Percentiles rank a stretch among this genome's conserved stretches.
These are phyloP conservation scores for Zymoseptoria crescenta DNA, from an alignment of 2,329 filamentous ascomycete species.

Conservation along the genomic window DNA sequence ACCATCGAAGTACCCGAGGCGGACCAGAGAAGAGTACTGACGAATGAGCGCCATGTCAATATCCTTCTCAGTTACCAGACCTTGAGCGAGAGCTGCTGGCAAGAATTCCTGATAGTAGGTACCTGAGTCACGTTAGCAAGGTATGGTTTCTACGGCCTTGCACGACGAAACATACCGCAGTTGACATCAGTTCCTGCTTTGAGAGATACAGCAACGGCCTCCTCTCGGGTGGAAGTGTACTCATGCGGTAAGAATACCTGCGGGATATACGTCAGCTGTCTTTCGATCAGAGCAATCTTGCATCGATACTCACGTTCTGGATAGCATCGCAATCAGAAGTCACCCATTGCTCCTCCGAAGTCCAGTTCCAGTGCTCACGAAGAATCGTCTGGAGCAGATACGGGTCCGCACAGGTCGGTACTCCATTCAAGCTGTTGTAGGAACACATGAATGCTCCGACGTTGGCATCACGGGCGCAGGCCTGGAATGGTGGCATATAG, in stretches of 20 bases:
- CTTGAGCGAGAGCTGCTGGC: slow-evolving; percentile 36
- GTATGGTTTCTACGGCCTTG: neutral
- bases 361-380: slow-evolving; percentile 59
- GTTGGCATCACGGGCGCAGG: slow-evolving; percentile 37
- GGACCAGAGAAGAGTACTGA: slow-evolving; percentile 48
- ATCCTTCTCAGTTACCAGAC: slow-evolving; percentile 38
- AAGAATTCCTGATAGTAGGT: slow-evolving; percentile 42
- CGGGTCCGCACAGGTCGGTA: slow-evolving; percentile 55
- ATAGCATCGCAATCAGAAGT: slow-evolving; percentile 60
- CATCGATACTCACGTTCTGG: slow-evolving; percentile 21
- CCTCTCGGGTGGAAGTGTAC: slow-evolving; percentile 36
- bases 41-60: slow-evolving; percentile 46
- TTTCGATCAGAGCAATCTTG: neutral
- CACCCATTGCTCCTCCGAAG: slow-evolving; percentile 53
- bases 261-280: neutral
- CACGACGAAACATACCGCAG: slow-evolving; percentile 30
- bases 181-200: slow-evolving; percentile 48
- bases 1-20: slow-evolving; percentile 52
- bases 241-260: slow-evolving; percentile 49
- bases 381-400: slow-evolving; percentile 58
- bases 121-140: slow-evolving; percentile 13
- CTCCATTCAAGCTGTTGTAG: slow-evolving; percentile 54
- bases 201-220: slow-evolving; percentile 42
- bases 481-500: slow-evolving; percentile 58
- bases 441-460: slow-evolving; percentile 48